Percentiles rank a stretch among this genome's conserved stretches.
These are phyloP conservation scores for Vaccinium myrtillus DNA, from an alignment of 148 eudicot genomes.

Conservation along the genomic window DNA sequence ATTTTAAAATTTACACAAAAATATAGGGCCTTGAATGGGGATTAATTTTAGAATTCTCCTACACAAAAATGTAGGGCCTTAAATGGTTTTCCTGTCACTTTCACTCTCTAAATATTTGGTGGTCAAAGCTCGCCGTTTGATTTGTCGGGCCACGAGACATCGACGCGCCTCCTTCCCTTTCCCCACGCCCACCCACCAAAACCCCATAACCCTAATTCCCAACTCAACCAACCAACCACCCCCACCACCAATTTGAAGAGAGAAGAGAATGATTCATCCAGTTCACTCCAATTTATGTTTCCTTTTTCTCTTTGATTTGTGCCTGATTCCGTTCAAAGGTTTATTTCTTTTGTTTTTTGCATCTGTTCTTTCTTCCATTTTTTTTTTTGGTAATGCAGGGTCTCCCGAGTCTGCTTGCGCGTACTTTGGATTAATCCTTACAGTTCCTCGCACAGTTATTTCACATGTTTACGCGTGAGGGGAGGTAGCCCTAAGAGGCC, in stretches of 20 bases:
- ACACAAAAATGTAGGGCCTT: too few relatives aligned
- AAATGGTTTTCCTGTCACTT: not conserved
- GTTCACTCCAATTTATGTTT: not conserved
- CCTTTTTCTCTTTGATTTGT: not conserved
- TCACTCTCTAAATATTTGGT: not conserved
- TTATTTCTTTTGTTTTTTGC: slow-evolving; percentile 5
- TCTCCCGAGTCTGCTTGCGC: too few relatives aligned
- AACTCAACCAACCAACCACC: not conserved
- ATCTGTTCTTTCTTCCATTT: slow-evolving; percentile 20
- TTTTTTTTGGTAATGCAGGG: not conserved
- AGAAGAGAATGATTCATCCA: not conserved
- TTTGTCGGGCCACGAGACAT: slow-evolving; percentile 30
- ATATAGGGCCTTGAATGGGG: too few relatives aligned
- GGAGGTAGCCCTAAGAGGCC: too few relatives aligned
- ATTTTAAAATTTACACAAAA: too few relatives aligned
- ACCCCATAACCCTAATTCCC: slow-evolving; percentile 24
- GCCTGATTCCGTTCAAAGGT: slow-evolving; percentile 6
- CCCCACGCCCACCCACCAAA: slow-evolving; percentile 36
- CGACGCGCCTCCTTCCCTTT: slow-evolving; percentile 37
- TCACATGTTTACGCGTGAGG: too few relatives aligned
- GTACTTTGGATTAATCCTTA: too few relatives aligned
- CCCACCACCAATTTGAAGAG: not conserved
- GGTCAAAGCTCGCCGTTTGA: slow-evolving; percentile 9
- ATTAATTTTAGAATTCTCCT: too few relatives aligned
- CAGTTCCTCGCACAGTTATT: too few relatives aligned